Conservation (phyloP, 192 early-diverging fungal genomes). For the Lobosporangium transversale region DNA sequence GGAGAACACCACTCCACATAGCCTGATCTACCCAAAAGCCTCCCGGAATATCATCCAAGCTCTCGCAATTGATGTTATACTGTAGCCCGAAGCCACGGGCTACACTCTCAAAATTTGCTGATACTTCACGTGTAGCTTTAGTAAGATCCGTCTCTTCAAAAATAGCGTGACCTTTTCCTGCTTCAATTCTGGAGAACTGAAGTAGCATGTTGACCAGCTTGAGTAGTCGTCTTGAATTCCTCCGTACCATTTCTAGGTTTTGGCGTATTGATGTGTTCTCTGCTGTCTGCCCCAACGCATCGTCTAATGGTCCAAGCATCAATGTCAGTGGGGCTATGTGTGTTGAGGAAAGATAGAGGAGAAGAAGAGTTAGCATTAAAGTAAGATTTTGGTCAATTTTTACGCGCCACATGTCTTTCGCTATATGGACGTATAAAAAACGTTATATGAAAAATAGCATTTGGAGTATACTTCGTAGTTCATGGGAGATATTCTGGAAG, state of each 20-base stretch:
- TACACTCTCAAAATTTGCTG: constrained; percentile 64
- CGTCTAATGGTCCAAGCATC: constrained; percentile 64
- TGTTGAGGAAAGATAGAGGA: background rate
- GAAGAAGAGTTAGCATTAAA: too few species aligned
- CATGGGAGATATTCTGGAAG: constrained; percentile 57
- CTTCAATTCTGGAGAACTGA: constrained; percentile 64
- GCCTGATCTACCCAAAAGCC: constrained; percentile 63
- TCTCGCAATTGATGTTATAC: constrained; percentile 53
- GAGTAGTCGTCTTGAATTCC: constrained; percentile 62
- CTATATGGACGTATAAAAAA: background rate
- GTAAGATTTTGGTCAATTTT: too few species aligned
- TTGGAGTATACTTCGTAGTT: constrained; percentile 61
- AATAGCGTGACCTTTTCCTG: constrained; percentile 62
- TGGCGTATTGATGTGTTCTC: constrained; percentile 21
- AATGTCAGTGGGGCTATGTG: constrained; percentile 60
- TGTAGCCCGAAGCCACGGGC: constrained; percentile 57
- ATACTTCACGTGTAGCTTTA: constrained; percentile 58
- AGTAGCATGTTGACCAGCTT: constrained; percentile 67
- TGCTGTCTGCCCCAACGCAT: constrained; percentile 43
- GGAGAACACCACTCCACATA: constrained; percentile 72
- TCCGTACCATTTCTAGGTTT: constrained; percentile 54
- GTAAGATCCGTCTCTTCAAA: constrained; percentile 60
- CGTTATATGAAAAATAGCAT: background rate
- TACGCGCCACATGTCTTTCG: too few species aligned
- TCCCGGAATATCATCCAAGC: constrained; percentile 14